These are phyloP conservation scores for Citrullus colocynthis DNA, from an alignment of 306 rosid genomes.

Conservation along the genomic window DNA sequence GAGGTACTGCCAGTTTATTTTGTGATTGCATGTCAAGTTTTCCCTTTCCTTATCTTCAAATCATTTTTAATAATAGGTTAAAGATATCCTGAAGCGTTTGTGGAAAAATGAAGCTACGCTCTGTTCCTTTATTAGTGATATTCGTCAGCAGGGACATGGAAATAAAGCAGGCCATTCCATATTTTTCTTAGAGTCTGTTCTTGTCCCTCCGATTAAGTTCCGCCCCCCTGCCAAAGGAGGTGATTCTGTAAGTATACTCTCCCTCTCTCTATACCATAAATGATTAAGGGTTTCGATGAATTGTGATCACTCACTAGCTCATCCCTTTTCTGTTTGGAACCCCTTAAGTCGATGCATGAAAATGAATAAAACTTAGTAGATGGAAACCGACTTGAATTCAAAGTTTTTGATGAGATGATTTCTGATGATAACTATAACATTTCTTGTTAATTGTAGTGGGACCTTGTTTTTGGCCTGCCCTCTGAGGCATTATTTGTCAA, in stretches of 20 bases:
- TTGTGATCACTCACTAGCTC: not conserved
- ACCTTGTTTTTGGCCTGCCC: not conserved
- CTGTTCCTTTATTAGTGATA: slow-evolving; percentile 53
- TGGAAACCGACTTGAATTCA: not conserved
- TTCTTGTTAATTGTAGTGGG: not conserved
- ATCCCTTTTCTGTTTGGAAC: not conserved
- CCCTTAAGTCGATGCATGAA: not conserved
- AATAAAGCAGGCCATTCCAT: slow-evolving; percentile 50
- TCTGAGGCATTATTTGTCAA: not conserved
- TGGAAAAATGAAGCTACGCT: slow-evolving; percentile 68
- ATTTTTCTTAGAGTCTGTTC: slow-evolving; percentile 79
- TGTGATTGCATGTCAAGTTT: not conserved
- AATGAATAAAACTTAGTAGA: not conserved
- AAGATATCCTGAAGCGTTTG: slow-evolving; percentile 32
- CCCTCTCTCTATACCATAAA: not conserved
- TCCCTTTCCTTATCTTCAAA: not conserved
- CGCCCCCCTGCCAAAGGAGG: slow-evolving; percentile 84
- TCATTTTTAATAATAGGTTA: slow-evolving; percentile 34
- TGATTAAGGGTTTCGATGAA: not conserved
- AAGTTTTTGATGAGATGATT: not conserved
- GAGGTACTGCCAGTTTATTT: slow-evolving; percentile 24
- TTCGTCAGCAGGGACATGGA: slow-evolving; percentile 46
- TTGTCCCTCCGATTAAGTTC: slow-evolving; percentile 80
- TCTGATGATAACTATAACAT: not conserved
- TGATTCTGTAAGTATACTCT: slow-evolving; percentile 46